Base-by-base conservation (phyloP, 2,329 filamentous ascomycete species). In the Orbilia quercus region DNA sequence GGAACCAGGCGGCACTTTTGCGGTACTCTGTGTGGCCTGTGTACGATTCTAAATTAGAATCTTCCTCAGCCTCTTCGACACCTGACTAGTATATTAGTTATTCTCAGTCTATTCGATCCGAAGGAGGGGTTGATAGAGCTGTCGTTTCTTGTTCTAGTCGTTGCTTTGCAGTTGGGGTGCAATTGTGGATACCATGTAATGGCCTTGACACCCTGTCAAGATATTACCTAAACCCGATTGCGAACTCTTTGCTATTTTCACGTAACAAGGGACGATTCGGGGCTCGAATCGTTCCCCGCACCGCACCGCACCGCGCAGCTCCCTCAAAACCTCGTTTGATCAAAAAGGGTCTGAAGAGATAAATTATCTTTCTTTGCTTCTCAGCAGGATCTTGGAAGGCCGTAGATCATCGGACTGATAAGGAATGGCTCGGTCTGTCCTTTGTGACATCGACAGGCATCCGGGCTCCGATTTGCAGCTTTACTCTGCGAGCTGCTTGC, bases 191-290 rank as follows among this genome's bases (percentile, higher is more conserved):
- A 12, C n/a, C n/a, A 28, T 45, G 20, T 16, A 31, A 25, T 48
- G 48, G 12, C 44, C 63, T 64, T 71, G 58, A 64, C 36, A 71
- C 66, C 66, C 44, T 71, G 66, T 71, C 66, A 63, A 64, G 50
- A 58, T 57, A 42, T 71, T 55, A 63, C 66, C 66, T 58, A 63
- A 42, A 48, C 66, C 66, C 58, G 66, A 71, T 58, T 71, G 66
- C 58, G 66, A 71, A 63, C 51, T 65, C 16, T 40, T n/a, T 44
- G 34, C 36, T 31, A 4, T 31, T 31, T 9, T 31, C 6, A 5
- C 6, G n/a, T 34, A 34, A 12, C 36, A 40, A 1, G 34, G 20
- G 16, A 40, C n/a, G n/a, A n/a, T n/a, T n/a, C n/a, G 50, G 14
- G 62, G 42, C 44, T 36, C 34, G 7, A 38, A 36, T 22, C 11